These are phyloP conservation scores for Ustilago trichophora DNA, from an alignment of 1,284 basidiomycete genomes.

Conservation along the genomic window DNA sequence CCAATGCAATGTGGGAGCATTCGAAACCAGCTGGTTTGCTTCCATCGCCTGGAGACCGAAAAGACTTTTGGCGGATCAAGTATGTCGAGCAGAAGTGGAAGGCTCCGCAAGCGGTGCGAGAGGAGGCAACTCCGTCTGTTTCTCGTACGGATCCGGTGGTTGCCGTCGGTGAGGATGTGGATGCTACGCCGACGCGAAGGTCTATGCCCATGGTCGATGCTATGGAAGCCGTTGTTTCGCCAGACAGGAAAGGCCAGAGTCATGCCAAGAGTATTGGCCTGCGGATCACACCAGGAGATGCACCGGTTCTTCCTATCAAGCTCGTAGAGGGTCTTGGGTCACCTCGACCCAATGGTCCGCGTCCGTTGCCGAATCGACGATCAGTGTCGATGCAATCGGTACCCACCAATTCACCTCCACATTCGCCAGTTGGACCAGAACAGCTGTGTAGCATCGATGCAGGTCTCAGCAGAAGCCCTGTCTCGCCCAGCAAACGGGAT, in stretches of 20 bases:
- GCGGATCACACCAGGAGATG: background rate
- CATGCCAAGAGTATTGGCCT: slow-evolving; percentile 2
- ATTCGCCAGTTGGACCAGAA: slow-evolving; percentile 8
- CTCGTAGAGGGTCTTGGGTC: slow-evolving; percentile 7
- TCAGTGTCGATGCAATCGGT: slow-evolving; percentile 25
- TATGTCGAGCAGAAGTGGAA: slow-evolving; percentile 46
- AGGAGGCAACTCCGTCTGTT: no score
- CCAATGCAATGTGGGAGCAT: slow-evolving; percentile 51
- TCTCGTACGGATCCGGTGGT: background rate
- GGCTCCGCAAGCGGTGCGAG: background rate
- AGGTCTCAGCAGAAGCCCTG: slow-evolving; percentile 5
- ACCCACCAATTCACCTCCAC: slow-evolving; percentile 10
- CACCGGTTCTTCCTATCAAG: background rate
- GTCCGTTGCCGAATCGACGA: slow-evolving; percentile 20
- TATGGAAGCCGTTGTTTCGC: background rate
- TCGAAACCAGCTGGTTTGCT: slow-evolving; percentile 26
- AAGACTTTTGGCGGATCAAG: slow-evolving; percentile 47
- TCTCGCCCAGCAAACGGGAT: background rate
- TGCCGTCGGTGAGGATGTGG: slow-evolving; percentile 5
- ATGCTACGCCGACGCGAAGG: slow-evolving; percentile 21
- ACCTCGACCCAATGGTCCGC: slow-evolving; percentile 25
- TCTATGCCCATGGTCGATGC: background rate
- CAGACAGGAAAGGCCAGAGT: slow-evolving; percentile 1
- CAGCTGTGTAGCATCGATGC: background rate
- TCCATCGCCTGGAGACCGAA: slow-evolving; percentile 15